Evolutionary conservation across 2,329 filamentous ascomycete genomes (phyloP), one percentile per base, ranked within the genome.

Genomic region (Diaporthe sp.): DNA sequence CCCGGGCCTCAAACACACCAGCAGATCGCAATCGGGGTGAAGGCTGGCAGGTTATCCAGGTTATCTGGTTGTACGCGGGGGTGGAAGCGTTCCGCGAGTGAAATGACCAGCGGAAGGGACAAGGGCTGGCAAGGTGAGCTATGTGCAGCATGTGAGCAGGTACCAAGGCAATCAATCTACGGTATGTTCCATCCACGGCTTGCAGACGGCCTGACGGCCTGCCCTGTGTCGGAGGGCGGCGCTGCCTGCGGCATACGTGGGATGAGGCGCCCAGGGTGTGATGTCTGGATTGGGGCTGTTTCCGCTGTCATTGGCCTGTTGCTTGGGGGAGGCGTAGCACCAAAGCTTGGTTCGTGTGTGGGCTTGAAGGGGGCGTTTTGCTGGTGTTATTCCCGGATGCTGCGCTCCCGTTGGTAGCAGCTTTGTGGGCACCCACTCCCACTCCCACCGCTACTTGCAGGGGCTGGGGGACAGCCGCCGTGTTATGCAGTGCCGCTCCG

Each of bases 311-410:
- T 73, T 73, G 49, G 71, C 47, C 71, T 53, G 25, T 39, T 65
- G 34, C 71, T 63, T 63, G 65, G 65, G 65, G 57, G 15, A 51
- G 58, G 57, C 68, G 68, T 34, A 47, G 53, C 31, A 13, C 53
- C 39, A 42, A 71, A 58, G 68, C 49, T 71, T 53, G 65, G 65
- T 68, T 53, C 34, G 65, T 49, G 34, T 9, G 53, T 71, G 68
- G 68, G 17, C 37, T 57, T 58, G 68, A 22, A 44, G 68, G 65
- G 47, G 22, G 37, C 10, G 34, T 15, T 71, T 47, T 58, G 37
- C 60, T 71, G 68, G 51, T 71, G 68, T 71, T 71, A 71, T 71
- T 71, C 53, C 68, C 68, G 68, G 53, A 60, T 60, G 68, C 51
- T 47, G 53, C 12, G 53, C 39, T 44, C 68, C 68, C 25, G 53